Conservation (phyloP, 805 yeast species). For the Spathaspora passalidarum region DNA sequence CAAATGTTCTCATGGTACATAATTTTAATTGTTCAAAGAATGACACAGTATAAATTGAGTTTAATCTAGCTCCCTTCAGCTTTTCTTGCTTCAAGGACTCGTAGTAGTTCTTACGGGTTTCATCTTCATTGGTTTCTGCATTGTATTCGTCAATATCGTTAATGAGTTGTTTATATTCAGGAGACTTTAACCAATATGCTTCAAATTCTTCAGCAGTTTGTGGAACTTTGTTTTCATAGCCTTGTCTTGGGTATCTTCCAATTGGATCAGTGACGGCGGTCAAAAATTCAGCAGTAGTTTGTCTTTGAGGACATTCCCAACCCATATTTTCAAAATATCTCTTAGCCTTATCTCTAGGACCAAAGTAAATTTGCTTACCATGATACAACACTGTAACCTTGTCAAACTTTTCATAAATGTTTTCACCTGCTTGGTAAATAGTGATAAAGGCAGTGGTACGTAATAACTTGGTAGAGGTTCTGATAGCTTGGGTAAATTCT, state of each 20-base stretch:
- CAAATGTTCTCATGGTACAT: conserved; percentile 49
- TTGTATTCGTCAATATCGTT: conserved; percentile 21
- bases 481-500: conserved; percentile 27
- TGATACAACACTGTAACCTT: conserved; percentile 27
- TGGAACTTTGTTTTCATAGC: conserved; percentile 54
- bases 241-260: conserved; percentile 50
- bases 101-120: conserved; percentile 31
- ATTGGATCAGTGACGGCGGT: conserved; percentile 68
- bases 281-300: conserved; percentile 68
- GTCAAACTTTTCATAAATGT: conserved; percentile 27
- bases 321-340: conserved; percentile 65
- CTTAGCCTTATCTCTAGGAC: conserved; percentile 54
- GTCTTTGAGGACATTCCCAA: conserved; percentile 58
- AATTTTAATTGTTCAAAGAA: conserved; percentile 48
- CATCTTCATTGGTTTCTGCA: conserved; percentile 18
- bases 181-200: conserved; percentile 53
- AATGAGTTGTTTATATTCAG: conserved; percentile 17
- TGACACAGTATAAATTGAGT: conserved; percentile 44
- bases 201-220: conserved; percentile 61
- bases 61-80: conserved; percentile 30
- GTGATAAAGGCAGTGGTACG: conserved; percentile 59
- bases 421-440: conserved; percentile 38
- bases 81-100: conserved; percentile 36
- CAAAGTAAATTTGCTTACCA: conserved; percentile 58
- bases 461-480: conserved; percentile 41